Evolutionary conservation across 139 green algal genomes (phyloP), one percentile per base, ranked within the genome.

Genomic region (Pedinophyceae sp.): DNA sequence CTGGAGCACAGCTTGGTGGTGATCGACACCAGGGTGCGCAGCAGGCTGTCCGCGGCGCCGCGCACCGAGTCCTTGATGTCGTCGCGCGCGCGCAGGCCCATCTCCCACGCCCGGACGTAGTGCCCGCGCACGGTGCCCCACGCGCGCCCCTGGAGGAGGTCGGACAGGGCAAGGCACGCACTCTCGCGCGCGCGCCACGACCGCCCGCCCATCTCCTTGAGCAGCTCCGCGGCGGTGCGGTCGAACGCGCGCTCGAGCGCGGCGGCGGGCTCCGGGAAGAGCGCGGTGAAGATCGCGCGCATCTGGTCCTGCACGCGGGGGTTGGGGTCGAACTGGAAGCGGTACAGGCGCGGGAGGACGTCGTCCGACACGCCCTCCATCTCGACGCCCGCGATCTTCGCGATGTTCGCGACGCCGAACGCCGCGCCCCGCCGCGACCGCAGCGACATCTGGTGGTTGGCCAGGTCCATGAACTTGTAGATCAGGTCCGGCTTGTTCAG

Each of bases 401-500:
- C 82, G 17, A 96, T 88, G 25, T 64, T 66, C 0, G 79, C 80
- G 49, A 96, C 79, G 4, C 88, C 87, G 58, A 87, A 89, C 4
- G 86, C 84, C 1, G 86, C 84, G 7, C 86, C 85, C 2, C 82
- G 61, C 2, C 64, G 62, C 48, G 75, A 77, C 57, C 82, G 84
- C 27, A 89, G 40, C 17, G 74, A 68, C 22, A 64, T 55, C 34
- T 80, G 60, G 48, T 87, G 72, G 59, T 86, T 80, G 20, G 81
- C 79, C 28, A 93, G 60, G 49, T 88, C 71, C 85, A 95, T 93
- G 73, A 95, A 93, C 61, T 68, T 71, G 69, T 84, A 82, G 16
- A 82, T 63, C 29, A 96, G 74, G 50, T 94, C 87, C 2, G 87
- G 87, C 74, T 94, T 80, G 1, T 82, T 85, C 59, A 95, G 72